Base-by-base conservation (phyloP, 2,329 filamentous ascomycete genomes). In the Orbilia quercus region DNA sequence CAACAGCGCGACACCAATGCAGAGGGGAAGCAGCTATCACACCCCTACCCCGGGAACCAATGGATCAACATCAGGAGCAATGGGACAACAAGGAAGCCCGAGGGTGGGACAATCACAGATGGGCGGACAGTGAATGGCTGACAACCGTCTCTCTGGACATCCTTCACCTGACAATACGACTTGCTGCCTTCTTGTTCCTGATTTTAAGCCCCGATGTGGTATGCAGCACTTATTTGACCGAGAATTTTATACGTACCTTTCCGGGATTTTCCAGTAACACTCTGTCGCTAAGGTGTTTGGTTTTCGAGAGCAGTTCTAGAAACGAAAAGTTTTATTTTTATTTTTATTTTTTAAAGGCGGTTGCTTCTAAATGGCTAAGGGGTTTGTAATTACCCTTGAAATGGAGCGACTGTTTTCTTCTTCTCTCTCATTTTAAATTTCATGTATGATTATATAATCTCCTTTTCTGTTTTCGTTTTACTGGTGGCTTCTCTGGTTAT, bases 1-100 rank as follows among this genome's bases (percentile, higher is more conserved):
- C 14, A 67, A 63, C 16, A 74, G 70, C 22, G 70, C 70, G 12
- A 74, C 70, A 18, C 70, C 70, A n/a, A 74, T 74, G 70, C 70
- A 74, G 36, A 57, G 70, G 16, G 64, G 70, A n/a, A 62, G 63
- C 1, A 74, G 70, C 22, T 73, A 66, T 45, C 60, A 73, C 42
- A 73, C 69, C 12, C 60, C 69, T 12, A 73, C 69, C 1, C 69
- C 69, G 4, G 67, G 67, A 23, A 36, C 67, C 1, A 57, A 50
- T 16, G 60, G 60, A 9, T 42, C 42, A 14, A 34, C 58, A 11
- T 16, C 40, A n/a, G 66, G 48, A 9, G 50, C 34, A 16, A 64
- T 59, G 44, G 59, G 59, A 16, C 58, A 64, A 23, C 69, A 73
- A 23, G 60, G 69, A 2, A 73, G 69, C 23, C 69, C 69, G 9